Conservation (phyloP, 306 rosid genomes). For the Cucumis cinereus region DNA sequence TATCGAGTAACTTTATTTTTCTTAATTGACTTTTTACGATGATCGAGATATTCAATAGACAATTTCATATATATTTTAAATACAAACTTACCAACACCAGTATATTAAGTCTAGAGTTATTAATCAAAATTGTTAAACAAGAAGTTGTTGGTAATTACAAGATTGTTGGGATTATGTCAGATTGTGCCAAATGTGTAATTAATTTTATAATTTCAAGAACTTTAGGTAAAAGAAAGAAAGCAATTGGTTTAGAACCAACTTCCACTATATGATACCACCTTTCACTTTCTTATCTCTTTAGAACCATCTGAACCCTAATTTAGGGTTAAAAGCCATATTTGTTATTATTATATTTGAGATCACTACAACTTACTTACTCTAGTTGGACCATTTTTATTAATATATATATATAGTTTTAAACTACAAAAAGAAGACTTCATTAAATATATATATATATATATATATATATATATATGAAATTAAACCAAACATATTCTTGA, state of each 20-base stretch:
- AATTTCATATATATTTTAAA: too few species aligned
- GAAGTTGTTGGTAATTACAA: conserved; percentile 4
- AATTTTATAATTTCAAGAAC: not conserved
- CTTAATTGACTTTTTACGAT: too few species aligned
- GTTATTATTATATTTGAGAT: not conserved
- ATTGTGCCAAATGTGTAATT: not conserved
- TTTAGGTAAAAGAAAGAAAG: not conserved
- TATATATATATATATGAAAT: too few species aligned
- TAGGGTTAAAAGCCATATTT: not conserved
- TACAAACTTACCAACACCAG: too few species aligned
- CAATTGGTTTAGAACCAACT: not conserved
- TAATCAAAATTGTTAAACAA: too few species aligned
- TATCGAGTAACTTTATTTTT: too few species aligned
- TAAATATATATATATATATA: too few species aligned
- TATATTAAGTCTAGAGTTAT: too few species aligned
- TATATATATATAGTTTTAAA: not conserved
- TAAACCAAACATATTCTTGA: not conserved
- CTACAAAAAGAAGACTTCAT: too few species aligned
- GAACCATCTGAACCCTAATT: not conserved
- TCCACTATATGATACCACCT: not conserved
- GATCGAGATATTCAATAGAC: too few species aligned
- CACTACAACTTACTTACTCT: not conserved
- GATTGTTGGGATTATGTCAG: conserved; percentile 6
- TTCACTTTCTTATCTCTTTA: not conserved
- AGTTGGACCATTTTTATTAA: not conserved